Evolutionary conservation across 1,139 yeast genomes (phyloP).

Genomic region (Pichia sp.): DNA sequence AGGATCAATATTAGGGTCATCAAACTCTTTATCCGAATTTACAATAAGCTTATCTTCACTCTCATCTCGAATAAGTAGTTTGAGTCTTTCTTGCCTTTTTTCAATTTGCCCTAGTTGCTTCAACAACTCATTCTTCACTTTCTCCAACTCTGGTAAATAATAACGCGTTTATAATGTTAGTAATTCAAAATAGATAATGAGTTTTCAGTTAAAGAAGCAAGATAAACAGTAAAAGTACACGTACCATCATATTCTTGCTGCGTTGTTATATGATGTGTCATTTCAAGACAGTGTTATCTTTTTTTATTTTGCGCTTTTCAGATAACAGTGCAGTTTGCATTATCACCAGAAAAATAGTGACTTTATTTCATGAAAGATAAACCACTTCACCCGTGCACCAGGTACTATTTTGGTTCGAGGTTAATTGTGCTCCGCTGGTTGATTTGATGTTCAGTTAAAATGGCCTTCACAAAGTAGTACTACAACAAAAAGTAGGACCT

Average conservation of each 20-base stretch:
- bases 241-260: conserved; percentile 3
- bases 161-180: conserved; percentile 1
- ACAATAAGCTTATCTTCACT: conserved; percentile 3
- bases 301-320: too few relatives aligned
- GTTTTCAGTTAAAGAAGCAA: background rate
- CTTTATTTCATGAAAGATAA: too few relatives aligned
- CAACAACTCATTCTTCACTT: conserved; percentile 1
- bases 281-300: too few relatives aligned
- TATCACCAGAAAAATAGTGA: too few relatives aligned
- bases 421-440: too few relatives aligned
- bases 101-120: conserved; percentile 5
- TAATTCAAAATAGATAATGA: background rate
- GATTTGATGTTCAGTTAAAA: too few relatives aligned
- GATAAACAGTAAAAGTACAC: background rate
- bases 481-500: too few relatives aligned
- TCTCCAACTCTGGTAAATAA: conserved; percentile 1
- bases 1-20: conserved; percentile 71
- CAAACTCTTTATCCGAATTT: conserved; percentile 41
- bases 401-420: too few relatives aligned
- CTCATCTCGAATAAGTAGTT: conserved; percentile 4
- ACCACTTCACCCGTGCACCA: too few relatives aligned
- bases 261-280: background rate
- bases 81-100: background rate
- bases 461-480: too few relatives aligned
- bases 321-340: too few relatives aligned